These are phyloP conservation scores for Globisporangium radiosum DNA, from an alignment of 352 stramenopile genomes.

Conservation along the genomic window DNA sequence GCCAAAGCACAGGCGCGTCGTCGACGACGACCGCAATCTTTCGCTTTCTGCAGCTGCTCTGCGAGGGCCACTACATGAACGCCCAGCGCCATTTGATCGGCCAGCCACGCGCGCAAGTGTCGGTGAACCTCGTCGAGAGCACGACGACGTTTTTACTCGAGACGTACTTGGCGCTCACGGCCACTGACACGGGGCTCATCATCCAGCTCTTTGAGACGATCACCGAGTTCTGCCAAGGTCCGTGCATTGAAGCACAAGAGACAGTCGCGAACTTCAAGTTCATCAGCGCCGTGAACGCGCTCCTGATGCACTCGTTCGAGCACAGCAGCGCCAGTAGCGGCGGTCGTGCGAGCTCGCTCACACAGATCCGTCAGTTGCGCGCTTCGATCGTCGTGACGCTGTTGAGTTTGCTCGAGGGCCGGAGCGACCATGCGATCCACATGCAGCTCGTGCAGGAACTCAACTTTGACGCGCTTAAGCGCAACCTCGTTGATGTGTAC, in stretches of 20 bases:
- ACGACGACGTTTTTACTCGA: constrained; percentile 64
- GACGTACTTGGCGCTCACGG: constrained; percentile 41
- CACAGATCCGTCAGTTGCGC: constrained; percentile 30
- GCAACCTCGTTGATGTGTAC: constrained; percentile 57
- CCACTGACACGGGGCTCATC: constrained; percentile 45
- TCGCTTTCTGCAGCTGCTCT: constrained; percentile 67
- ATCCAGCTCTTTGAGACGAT: constrained; percentile 75
- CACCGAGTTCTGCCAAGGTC: constrained; percentile 73
- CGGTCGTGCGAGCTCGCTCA: neutral
- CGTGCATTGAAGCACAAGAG: constrained; percentile 61
- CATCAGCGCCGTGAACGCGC: constrained; percentile 61
- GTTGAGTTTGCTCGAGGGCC: constrained; percentile 57
- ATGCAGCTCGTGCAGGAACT: constrained; percentile 63
- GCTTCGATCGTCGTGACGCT: constrained; percentile 54
- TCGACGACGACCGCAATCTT: constrained; percentile 52
- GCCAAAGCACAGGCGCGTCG: constrained; percentile 17
- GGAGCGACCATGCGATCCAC: constrained; percentile 50
- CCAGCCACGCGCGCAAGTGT: constrained; percentile 20
- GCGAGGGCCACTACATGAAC: constrained; percentile 65
- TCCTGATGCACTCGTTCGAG: constrained; percentile 54
- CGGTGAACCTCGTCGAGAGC: constrained; percentile 55
- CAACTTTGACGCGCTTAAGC: constrained; percentile 62
- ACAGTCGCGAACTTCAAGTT: constrained; percentile 75
- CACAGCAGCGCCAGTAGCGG: constrained; percentile 6
- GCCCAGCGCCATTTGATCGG: constrained; percentile 49